Percentiles rank a stretch among this genome's conserved stretches.
Conservation (phyloP, 176 grass and related monocot genomes). For the Eragrostis curvula region DNA sequence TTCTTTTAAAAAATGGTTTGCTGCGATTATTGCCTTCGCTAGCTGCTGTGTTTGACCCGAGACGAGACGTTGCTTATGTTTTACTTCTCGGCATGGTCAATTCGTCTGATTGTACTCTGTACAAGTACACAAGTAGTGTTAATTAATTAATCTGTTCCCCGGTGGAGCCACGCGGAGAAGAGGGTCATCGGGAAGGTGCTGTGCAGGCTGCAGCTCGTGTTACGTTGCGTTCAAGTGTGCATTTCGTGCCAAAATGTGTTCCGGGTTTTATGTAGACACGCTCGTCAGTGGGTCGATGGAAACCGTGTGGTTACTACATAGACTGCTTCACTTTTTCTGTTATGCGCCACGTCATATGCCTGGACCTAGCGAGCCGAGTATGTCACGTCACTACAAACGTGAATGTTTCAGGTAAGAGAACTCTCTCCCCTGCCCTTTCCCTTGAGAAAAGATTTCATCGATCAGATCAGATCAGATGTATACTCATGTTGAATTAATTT, state of each 20-base stretch:
- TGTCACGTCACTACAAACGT: too few species aligned
- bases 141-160: background rate
- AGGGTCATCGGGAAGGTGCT: conserved; percentile 8
- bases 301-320: too few species aligned
- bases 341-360: too few species aligned
- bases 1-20: background rate
- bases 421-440: too few species aligned
- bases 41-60: conserved; percentile 7
- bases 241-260: conserved; percentile 33
- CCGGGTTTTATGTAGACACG: background rate
- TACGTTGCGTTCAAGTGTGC: background rate
- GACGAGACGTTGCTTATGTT: background rate
- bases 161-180: conserved; percentile 16
- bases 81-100: conserved; percentile 13
- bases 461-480: too few species aligned
- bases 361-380: too few species aligned
- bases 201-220: background rate
- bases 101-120: background rate
- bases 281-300: too few species aligned
- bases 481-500: too few species aligned
- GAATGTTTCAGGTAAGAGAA: too few species aligned
- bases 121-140: too few species aligned
- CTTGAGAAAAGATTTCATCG: too few species aligned
- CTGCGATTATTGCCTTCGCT: background rate
- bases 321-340: too few species aligned